Base-by-base conservation (phyloP, 805 yeast species). In the Vanderwaltozyma verrucispora region DNA sequence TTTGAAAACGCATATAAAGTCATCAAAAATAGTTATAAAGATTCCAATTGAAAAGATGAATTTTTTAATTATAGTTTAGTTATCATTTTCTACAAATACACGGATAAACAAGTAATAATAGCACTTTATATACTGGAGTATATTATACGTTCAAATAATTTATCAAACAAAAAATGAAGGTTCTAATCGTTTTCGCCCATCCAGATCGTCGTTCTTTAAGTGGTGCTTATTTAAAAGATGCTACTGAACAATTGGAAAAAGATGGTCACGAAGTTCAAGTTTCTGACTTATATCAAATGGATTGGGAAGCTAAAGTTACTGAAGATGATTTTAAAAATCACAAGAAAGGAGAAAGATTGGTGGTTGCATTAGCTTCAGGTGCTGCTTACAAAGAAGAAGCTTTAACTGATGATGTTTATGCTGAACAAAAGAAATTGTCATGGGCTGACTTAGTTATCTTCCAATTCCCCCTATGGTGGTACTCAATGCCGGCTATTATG, bases 381-480 rank as follows among this genome's bases (percentile, higher is more conserved):
- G 21, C 21, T 9, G 56, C 52, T 12, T 42, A 32, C 17, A 19
- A 28, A 1, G 26, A 32, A 16, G 36, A 44, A 12, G 21, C 31
- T n/a, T 35, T 56, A 21, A 53, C 61, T n/a, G 43, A 36, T 2
- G 62, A 56, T 36, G 60, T 56, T 14, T 28, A 43, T 18, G 42
- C 27, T 4, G 61, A 51, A 33, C 62, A 56, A 31, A 47, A 51
- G 29, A 56, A 56, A 29, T 39, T 53, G 5, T 23, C 35, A 16
- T 56, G 60, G 60, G 56, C 58, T 10, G 61, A 56, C 35, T n/a
- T 39, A 7, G 41, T 56, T 10, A 43, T 56, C 19, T 45, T 53
- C 25, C 52, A 45, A 28, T 54, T 54, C 42, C 60, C 61, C 15
- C 14, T 52, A 2, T 56, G 61, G 60, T 56, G 61, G 60, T 54